Evolutionary conservation across 306 rosid species (phyloP).

Genomic region (Acmispon strigosus): DNA sequence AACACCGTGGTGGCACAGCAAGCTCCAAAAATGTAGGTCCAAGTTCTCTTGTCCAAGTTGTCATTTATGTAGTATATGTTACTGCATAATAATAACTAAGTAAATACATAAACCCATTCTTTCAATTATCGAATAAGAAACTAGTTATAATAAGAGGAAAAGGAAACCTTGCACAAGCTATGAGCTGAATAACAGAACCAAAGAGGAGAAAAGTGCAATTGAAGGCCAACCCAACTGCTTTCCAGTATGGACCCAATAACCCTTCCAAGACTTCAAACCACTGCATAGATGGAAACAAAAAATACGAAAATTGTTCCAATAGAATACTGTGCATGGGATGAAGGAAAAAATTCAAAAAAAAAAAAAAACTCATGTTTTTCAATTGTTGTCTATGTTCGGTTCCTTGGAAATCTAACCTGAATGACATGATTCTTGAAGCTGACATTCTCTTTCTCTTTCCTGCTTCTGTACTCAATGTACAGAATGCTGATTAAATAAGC

Average conservation of each 20-base stretch:
- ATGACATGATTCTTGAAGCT: constrained; percentile 87
- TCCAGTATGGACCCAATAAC: constrained; percentile 82
- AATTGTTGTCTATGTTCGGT: no score
- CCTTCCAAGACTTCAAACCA: constrained; percentile 92
- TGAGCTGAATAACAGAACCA: constrained; percentile 88
- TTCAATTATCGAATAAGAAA: background rate
- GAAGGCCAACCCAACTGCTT: constrained; percentile 75
- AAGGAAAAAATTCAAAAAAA: background rate
- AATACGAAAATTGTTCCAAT: background rate
- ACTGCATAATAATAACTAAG: constrained; percentile 25
- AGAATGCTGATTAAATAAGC: constrained; percentile 79
- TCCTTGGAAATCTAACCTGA: constrained; percentile 42
- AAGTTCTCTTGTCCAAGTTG: constrained; percentile 76
- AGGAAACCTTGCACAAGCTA: constrained; percentile 82
- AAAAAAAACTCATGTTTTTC: background rate
- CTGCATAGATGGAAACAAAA: constrained; percentile 23
- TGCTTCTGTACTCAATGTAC: constrained; percentile 69
- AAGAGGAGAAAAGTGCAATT: constrained; percentile 86
- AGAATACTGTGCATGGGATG: background rate
- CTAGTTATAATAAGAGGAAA: background rate
- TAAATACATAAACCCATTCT: background rate
- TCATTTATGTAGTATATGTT: constrained; percentile 79
- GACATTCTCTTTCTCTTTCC: constrained; percentile 73
- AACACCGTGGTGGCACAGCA: constrained; percentile 93
- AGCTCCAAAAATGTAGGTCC: constrained; percentile 89